Base-by-base conservation (phyloP, 768 basidiomycete species). In the Russula vinacea region DNA sequence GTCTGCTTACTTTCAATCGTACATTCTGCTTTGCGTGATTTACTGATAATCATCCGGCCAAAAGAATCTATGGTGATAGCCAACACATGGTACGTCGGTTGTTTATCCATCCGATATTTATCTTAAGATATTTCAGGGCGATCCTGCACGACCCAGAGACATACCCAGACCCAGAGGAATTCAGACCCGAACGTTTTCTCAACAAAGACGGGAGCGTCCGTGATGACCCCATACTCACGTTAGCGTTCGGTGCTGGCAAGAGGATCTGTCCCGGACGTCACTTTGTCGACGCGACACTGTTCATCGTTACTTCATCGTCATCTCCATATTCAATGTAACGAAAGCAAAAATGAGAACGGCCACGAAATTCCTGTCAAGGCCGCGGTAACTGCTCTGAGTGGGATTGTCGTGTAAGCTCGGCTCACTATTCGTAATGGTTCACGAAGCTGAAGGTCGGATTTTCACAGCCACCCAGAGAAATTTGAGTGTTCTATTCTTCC, bases 211-310 rank as follows among this genome's bases (percentile, higher is more conserved):
- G 64, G 7, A 53, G 16, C 9, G 26, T 65, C n/a, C 52, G 47
- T 49, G 60, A 67, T 5, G 67, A 67, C 22, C 59, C 60, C 3
- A 14, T 24, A 10, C 44, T 67, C 2, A 1, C 37, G 10, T 6
- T 55, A 5, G 62, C 44, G 6, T 67, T 64, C n/a, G 66, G 66
- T 2, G 29, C 22, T 17, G 66, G 66, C 19, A 67, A 50, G 47
- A 32, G 66, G 42, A 63, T 66, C 56, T 71, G 70, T 47, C 68
- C 70, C 0, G 70, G 70, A 11, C 68, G 68, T 24, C 63, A 69
- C 26, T 45, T 71, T n/a, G 71, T 62, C 0, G 70, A 71, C 16
- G 44, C 62, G 22, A 66, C 58, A 3, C 49, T 71, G 2, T 71
- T 64, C 50, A 50, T 71, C 9, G 45, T 66, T 19, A 40, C 56